Conservation (phyloP, 108 stramenopile species). For the Nannochloropsis gaditana region DNA sequence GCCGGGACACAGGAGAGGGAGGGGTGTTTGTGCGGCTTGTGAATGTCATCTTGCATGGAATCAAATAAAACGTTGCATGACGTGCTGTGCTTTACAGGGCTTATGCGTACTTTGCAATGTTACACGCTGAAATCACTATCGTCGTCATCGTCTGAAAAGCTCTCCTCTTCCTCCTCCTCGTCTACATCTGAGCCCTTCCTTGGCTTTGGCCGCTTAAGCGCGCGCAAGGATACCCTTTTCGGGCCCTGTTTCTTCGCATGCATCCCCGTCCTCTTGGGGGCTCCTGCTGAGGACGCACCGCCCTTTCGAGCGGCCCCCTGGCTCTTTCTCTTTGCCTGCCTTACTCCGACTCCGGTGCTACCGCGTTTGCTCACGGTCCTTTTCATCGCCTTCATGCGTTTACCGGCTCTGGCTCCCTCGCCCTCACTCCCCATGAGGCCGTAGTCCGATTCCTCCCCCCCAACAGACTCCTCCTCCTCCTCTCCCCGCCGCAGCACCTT, state of each 20-base stretch:
- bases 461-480: not conserved
- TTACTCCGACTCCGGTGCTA: not conserved
- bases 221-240: not conserved
- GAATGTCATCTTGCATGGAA: too few species aligned
- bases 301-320: not conserved
- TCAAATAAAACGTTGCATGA: too few species aligned
- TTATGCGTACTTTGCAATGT: not conserved
- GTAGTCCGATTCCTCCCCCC: not conserved
- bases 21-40: too few species aligned
- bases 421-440: not conserved
- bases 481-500: not conserved
- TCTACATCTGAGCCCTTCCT: not conserved
- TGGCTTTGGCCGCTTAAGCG: not conserved
- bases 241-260: not conserved
- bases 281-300: not conserved
- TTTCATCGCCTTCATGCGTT: not conserved
- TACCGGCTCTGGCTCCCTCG: not conserved
- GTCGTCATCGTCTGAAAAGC: not conserved
- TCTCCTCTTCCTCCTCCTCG: conserved; percentile 15
- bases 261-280: not conserved
- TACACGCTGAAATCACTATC: not conserved
- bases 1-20: too few species aligned
- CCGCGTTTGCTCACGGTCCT: not conserved
- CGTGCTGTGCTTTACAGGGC: too few species aligned
- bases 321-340: too few species aligned